These are phyloP conservation scores for Amanita muscaria DNA, from an alignment of 768 basidiomycete genomes.

Conservation along the genomic window DNA sequence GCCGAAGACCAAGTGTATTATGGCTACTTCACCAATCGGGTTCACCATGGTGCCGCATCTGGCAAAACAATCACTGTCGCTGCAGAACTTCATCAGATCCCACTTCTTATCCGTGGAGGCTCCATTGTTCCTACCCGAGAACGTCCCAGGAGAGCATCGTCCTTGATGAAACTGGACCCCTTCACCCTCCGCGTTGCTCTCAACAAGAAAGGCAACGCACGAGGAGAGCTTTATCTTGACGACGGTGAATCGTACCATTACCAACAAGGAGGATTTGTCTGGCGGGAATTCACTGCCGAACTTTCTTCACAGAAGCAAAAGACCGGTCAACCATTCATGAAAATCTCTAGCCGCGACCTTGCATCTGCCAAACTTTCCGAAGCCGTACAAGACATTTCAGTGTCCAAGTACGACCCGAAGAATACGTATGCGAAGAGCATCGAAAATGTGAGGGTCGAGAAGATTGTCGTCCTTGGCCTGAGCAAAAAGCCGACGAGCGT, in stretches of 20 bases:
- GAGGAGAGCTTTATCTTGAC: conserved; percentile 89
- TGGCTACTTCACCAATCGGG: conserved; percentile 72
- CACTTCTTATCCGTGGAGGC: conserved; percentile 84
- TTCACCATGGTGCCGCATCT: conserved; percentile 57
- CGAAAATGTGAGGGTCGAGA: conserved; percentile 68
- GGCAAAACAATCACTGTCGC: conserved; percentile 69
- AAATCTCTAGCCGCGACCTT: conserved; percentile 47
- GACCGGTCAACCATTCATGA: conserved; percentile 23
- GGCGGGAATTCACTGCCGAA: conserved; percentile 66
- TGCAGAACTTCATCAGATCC: conserved; percentile 72
- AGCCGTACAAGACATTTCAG: conserved; percentile 43
- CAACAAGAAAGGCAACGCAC: conserved; percentile 44
- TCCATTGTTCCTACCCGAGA: conserved; percentile 84
- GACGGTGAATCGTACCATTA: conserved; percentile 83
- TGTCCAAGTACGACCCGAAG: conserved; percentile 37
- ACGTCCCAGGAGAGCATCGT: conserved; percentile 77
- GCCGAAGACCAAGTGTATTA: conserved; percentile 92
- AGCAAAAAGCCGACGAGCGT: conserved; percentile 52
- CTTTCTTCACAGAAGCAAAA: conserved; percentile 30
- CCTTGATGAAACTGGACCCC: conserved; percentile 85
- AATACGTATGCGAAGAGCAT: conserved; percentile 69
- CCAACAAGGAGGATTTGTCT: conserved; percentile 70
- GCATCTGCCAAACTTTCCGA: conserved; percentile 33
- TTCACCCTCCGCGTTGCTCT: conserved; percentile 86
- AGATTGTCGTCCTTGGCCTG: conserved; percentile 73